Conservation (phyloP, 352 stramenopile species). For the Albugo candida region DNA sequence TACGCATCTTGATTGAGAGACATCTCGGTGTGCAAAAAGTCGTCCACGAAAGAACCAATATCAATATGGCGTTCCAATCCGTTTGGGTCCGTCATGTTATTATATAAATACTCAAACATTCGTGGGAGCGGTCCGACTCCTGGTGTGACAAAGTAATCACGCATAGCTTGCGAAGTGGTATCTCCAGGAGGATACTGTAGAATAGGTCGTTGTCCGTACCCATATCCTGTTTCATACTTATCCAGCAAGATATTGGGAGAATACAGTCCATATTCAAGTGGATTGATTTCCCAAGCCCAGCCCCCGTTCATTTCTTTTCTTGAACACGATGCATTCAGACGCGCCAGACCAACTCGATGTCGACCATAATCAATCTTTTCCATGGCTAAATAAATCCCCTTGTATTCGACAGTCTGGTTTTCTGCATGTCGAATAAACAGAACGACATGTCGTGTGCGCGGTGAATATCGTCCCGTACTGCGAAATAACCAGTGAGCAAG, state of each 20-base stretch:
- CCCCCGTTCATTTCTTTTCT: constrained; percentile 28
- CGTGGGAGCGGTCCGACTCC: constrained; percentile 34
- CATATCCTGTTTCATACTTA: constrained; percentile 62
- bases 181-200: constrained; percentile 31
- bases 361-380: constrained; percentile 59
- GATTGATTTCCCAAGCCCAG: constrained; percentile 69
- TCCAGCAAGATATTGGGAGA: constrained; percentile 63
- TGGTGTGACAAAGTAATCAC: constrained; percentile 49
- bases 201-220: constrained; percentile 43
- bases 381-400: constrained; percentile 47
- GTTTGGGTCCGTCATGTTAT: constrained; percentile 52
- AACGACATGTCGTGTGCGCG: constrained; percentile 34
- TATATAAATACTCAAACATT: constrained; percentile 44
- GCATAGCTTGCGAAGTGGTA: constrained; percentile 42
- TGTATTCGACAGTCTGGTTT: constrained; percentile 19
- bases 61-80: constrained; percentile 39
- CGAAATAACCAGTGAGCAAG: constrained; percentile 61
- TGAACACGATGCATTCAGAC: constrained; percentile 22
- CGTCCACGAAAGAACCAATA: constrained; percentile 49
- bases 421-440: constrained; percentile 34
- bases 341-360: constrained; percentile 39
- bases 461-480: constrained; percentile 40
- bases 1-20: constrained; percentile 67
- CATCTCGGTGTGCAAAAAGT: constrained; percentile 67
- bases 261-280: constrained; percentile 35